Base-by-base conservation (phyloP, 192 early-diverging fungal genomes). In the Coemansia sp. region DNA sequence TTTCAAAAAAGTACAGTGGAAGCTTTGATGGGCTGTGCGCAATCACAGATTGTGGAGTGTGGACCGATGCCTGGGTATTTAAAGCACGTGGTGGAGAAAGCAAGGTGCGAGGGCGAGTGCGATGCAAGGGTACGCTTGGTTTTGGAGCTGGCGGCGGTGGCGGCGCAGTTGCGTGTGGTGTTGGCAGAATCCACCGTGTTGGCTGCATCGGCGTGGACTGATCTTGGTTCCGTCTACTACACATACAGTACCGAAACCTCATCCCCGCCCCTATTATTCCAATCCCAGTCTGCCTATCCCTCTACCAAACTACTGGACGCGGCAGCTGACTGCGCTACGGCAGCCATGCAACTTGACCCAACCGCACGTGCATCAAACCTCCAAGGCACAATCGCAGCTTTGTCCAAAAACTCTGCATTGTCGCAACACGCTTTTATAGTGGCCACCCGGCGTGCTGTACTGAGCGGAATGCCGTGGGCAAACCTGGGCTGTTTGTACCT, bases 361-460 rank as follows among this genome's bases (percentile, higher is more conserved):
- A 86, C 83, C 25, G 65, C 69, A 3, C 54, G 78, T 0, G 88
- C 84, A 23, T 91, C 92, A 89, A 91, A 90, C 51, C 76, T 87
- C 0, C 82, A 93, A 44, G 93, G 94, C 14, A 72, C 90, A 4
- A 77, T 89, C 12, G 80, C 87, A 1, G 51, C 79, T 15, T 48
- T 69, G 10, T 62, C 65, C 3, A 21, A 22, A 9, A 67, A 84
- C 22, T 78, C 83, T 2, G 82, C 81, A 47, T 68, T 94, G 42
- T 86, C 88, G 49, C 96, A 98, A 68, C 90, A 95, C 65, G 86
- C 92, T 1, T 87, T 96, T 62, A 90, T 96, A 60, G 83, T 87
- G 66, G 85, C 96, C 12, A 84, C 89, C 28, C 87, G 91, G 50
- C 79, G 77, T 48, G 86, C 90, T 49, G 66, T 86, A 5, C 77